These are phyloP conservation scores for Lactarius pseudohatsudake DNA, from an alignment of 768 basidiomycete species.

Conservation along the genomic window DNA sequence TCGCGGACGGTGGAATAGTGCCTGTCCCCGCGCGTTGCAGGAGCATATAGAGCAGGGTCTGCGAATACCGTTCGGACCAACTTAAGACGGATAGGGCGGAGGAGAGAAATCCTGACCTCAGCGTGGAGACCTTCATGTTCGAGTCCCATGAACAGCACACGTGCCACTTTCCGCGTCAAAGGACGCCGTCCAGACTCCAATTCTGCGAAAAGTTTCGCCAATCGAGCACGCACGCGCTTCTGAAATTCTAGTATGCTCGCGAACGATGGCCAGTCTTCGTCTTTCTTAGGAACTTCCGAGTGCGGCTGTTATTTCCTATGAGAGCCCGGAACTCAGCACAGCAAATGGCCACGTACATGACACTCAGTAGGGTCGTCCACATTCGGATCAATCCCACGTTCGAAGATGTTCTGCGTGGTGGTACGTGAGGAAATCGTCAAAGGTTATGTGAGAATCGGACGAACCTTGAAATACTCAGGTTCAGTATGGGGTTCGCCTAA, in stretches of 20 bases:
- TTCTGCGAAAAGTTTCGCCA: slow-evolving; percentile 71
- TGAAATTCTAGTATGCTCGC: slow-evolving; percentile 73
- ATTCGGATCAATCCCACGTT: slow-evolving; percentile 94
- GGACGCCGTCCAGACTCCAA: slow-evolving; percentile 50
- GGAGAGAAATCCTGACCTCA: slow-evolving; percentile 49
- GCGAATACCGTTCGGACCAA: slow-evolving; percentile 2
- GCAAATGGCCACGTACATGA: slow-evolving; percentile 56
- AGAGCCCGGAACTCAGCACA: slow-evolving; percentile 3
- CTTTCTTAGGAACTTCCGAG: slow-evolving; percentile 76
- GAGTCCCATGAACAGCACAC: slow-evolving; percentile 86
- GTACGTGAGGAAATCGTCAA: not conserved
- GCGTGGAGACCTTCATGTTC: slow-evolving; percentile 90
- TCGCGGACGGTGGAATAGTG: slow-evolving; percentile 75
- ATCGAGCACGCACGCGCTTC: slow-evolving; percentile 69
- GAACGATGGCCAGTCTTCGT: slow-evolving; percentile 87
- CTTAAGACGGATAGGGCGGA: not conserved
- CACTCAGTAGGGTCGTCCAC: slow-evolving; percentile 87
- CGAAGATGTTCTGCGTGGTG: slow-evolving; percentile 62
- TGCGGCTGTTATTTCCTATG: slow-evolving; percentile 56
- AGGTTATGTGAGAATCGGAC: slow-evolving; percentile 17
- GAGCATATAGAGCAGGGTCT: slow-evolving; percentile 94
- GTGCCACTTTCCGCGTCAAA: slow-evolving; percentile 64
- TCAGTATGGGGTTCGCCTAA: slow-evolving; percentile 78
- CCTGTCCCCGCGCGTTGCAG: slow-evolving; percentile 77
- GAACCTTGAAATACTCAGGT: slow-evolving; percentile 76